phyloP scores from a whole-genome alignment of 2,329 filamentous ascomycete species.

The Zalaria sp. region DNA sequence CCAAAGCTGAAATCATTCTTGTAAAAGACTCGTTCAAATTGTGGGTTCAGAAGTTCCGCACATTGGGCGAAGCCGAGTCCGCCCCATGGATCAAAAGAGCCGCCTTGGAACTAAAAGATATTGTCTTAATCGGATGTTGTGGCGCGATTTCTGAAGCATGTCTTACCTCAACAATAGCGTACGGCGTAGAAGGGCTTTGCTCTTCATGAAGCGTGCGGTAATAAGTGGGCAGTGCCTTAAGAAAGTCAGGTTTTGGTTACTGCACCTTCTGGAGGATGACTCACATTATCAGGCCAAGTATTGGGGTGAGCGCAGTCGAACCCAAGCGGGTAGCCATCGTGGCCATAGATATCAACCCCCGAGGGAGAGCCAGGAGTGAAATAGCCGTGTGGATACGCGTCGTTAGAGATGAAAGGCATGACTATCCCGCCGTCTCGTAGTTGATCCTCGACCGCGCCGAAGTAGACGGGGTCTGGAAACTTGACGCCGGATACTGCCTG shows the following conservation, averaged over 20 bases:
- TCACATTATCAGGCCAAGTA: constrained; percentile 40
- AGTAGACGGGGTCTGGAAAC: constrained; percentile 55
- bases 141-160: no score
- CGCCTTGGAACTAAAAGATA: constrained; percentile 32
- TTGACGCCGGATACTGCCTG: constrained; percentile 30
- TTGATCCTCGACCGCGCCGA: constrained; percentile 57
- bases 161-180: constrained; percentile 34
- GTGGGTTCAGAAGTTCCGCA: constrained; percentile 49
- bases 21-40: constrained; percentile 66
- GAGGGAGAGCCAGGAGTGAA: constrained; percentile 45
- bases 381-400: constrained; percentile 45
- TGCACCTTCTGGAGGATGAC: no score
- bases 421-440: constrained; percentile 53
- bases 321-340: constrained; percentile 47
- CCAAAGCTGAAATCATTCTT: constrained; percentile 59
- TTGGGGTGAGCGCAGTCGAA: constrained; percentile 44
- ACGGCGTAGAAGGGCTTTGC: constrained; percentile 52
- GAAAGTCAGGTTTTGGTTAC: no score
- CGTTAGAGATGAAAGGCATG: constrained; percentile 64
- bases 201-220: constrained; percentile 40
- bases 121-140: no score
- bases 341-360: constrained; percentile 49
- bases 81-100: constrained; percentile 59
- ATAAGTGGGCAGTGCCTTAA: constrained; percentile 35
- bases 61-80: constrained; percentile 56